Evolutionary conservation across 2,329 filamentous ascomycete species (phyloP).

Genomic region (Xylariaceae sp.): DNA sequence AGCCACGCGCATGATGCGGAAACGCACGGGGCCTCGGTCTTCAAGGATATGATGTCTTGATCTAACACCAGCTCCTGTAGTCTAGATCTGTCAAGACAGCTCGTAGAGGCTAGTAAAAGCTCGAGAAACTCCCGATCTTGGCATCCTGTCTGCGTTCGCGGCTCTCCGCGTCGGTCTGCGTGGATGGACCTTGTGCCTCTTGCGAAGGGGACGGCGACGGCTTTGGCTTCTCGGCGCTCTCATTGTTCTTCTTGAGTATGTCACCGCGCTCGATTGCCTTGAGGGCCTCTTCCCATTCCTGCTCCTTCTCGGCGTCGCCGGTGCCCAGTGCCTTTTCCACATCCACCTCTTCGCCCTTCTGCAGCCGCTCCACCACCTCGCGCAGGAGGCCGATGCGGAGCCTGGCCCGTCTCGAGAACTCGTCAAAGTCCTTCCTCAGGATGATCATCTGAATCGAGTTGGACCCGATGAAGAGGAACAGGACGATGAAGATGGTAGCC

Average conservation of each 20-base stretch:
- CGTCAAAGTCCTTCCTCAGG: conserved; percentile 65
- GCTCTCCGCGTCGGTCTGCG: too few relatives aligned
- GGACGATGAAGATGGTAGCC: conserved; percentile 72
- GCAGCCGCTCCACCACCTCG: conserved; percentile 66
- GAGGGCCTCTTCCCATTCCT: conserved; percentile 79
- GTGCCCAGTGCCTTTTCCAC: conserved; percentile 77
- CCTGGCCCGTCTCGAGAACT: conserved; percentile 69
- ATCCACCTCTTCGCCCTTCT: conserved; percentile 70
- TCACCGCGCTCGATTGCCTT: conserved; percentile 61
- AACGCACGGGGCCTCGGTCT: conserved; percentile 30
- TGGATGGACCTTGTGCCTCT: too few relatives aligned
- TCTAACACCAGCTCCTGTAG: conserved; percentile 12
- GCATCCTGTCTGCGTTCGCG: too few relatives aligned
- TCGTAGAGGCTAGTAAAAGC: conserved; percentile 39
- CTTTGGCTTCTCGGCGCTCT: conserved; percentile 30
- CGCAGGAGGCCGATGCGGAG: conserved; percentile 68
- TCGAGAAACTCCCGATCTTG: conserved; percentile 29
- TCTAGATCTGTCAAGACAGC: conserved; percentile 8
- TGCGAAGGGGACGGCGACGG: too few relatives aligned
- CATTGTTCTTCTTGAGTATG: conserved; percentile 37
- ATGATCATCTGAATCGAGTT: conserved; percentile 91
- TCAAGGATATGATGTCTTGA: conserved; percentile 55
- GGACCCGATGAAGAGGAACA: conserved; percentile 82
- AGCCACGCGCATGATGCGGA: conserved; percentile 15
- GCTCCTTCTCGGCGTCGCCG: conserved; percentile 65